Base-by-base conservation (phyloP, 257 asterid genomes). In the Catharanthus roseus region DNA sequence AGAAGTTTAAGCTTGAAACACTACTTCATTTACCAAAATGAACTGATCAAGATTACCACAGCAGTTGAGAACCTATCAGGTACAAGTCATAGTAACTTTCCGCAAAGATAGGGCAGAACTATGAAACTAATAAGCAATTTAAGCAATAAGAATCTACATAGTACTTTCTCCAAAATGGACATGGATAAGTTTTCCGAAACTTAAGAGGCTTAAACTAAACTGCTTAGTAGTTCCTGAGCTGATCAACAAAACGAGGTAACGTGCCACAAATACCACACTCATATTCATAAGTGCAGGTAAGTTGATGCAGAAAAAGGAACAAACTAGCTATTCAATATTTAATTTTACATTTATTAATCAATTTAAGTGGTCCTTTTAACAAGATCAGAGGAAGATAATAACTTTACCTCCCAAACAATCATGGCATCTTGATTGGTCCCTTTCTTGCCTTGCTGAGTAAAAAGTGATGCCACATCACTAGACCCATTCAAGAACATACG, bases 361-460 rank as follows among this genome's bases (percentile, higher is more conserved):
- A 39, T 10, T n/a, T 13, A n/a, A 2, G 53, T 13, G 38, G 42
- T 21, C 31, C 31, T 33, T 12, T 24, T n/a, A 66, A 67, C 8
- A 66, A 41, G 31, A 75, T 64, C 39, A 70, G 72, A 77, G 45
- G 74, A 49, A 62, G 55, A 75, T 67, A 49, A 74, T 58, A 65
- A 64, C 62, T 80, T 70, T 69, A 93, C 98, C 98, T 90, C 98
- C 98, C 98, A 93, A 83, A 93, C 96, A 78, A 90, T 71, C 96
- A 93, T 86, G 65, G 98, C 98, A 81, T 93, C 98, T 79, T 93
- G 98, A 82, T 90, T 93, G 80, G 90, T 77, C 73, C 97, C 97
- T 83, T 93, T 93, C 89, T 69, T 93, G 72, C 97, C 98, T 72
- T 93, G 97, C 77, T 89, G 96, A 34, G 95, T 89, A 65, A 73